phyloP scores from a whole-genome alignment of 1,284 basidiomycete species.

The Inonotus obliquus region DNA sequence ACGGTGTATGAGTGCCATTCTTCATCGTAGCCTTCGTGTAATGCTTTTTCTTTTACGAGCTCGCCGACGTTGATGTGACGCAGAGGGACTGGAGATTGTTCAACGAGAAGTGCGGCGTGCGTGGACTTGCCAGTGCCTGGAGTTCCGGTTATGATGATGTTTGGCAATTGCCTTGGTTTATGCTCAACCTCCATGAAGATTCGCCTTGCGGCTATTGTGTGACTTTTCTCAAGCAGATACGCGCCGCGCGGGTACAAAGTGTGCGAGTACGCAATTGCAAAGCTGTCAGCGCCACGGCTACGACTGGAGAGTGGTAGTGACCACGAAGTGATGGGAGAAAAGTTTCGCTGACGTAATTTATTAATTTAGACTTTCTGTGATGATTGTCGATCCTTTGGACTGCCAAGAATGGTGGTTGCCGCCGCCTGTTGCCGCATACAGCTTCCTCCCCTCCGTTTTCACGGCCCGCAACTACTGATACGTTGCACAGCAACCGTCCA shows the following conservation, averaged over 20 bases:
- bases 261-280: neutral
- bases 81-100: conserved; percentile 62
- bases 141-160: conserved; percentile 91
- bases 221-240: neutral
- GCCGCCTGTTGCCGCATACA: neutral
- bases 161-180: conserved; percentile 42
- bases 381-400: neutral
- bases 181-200: conserved; percentile 1
- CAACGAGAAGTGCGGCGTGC: conserved; percentile 75
- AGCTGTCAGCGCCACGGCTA: too few species aligned
- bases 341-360: neutral
- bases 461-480: neutral
- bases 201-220: neutral
- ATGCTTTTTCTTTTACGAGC: conserved; percentile 77
- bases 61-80: conserved; percentile 89
- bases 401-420: neutral
- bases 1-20: conserved; percentile 95
- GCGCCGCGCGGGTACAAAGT: neutral
- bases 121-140: conserved; percentile 89
- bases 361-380: neutral
- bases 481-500: conserved; percentile 1
- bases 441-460: neutral
- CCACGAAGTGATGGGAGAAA: too few species aligned
- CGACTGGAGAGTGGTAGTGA: neutral
- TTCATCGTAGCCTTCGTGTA: conserved; percentile 85